A percentile compares a stretch with the other conserved stretches of the same genome.
phyloP scores from a whole-genome alignment of 2,329 filamentous ascomycete genomes.

The Aspergillus aculeatus region DNA sequence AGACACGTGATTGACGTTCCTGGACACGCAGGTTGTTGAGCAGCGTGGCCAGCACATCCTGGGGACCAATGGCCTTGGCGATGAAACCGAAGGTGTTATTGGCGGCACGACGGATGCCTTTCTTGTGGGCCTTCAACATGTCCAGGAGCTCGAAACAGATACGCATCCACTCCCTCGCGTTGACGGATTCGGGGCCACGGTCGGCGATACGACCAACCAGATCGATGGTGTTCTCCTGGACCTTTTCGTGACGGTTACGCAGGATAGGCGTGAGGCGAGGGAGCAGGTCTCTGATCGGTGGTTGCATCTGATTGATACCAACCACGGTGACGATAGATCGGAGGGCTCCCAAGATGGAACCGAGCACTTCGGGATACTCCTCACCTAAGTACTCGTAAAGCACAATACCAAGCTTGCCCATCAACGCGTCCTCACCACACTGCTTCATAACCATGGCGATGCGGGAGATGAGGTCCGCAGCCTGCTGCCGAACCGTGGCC shows the following conservation, averaged over 20 bases:
- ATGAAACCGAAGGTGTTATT: constrained; percentile 99
- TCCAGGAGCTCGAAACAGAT: constrained; percentile 98
- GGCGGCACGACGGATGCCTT: constrained; percentile 94
- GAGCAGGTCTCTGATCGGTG: constrained; percentile 92
- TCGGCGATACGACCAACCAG: constrained; percentile 97
- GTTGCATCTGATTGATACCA: constrained; percentile 97
- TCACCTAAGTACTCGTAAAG: constrained; percentile 98
- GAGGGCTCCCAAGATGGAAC: constrained; percentile 91
- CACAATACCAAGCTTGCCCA: constrained; percentile 91
- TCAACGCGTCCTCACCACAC: constrained; percentile 90
- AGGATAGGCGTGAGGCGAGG: constrained; percentile 96
- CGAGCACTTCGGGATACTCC: constrained; percentile 96
- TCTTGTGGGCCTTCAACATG: constrained; percentile 99
- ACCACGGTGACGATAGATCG: constrained; percentile 97
- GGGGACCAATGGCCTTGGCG: constrained; percentile 95
- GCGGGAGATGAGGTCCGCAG: constrained; percentile 91
- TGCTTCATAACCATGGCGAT: constrained; percentile 99
- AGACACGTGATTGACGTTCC: constrained; percentile 96
- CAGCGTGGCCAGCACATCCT: constrained; percentile 92
- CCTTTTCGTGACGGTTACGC: constrained; percentile 97
- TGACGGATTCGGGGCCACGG: constrained; percentile 92
- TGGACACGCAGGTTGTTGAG: constrained; percentile 96
- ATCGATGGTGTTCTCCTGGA: constrained; percentile 98
- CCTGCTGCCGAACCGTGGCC: constrained; percentile 92
- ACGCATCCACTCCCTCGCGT: constrained; percentile 98